Conservation (phyloP, 2,329 filamentous ascomycete genomes). For the Phialophora chinensis region DNA sequence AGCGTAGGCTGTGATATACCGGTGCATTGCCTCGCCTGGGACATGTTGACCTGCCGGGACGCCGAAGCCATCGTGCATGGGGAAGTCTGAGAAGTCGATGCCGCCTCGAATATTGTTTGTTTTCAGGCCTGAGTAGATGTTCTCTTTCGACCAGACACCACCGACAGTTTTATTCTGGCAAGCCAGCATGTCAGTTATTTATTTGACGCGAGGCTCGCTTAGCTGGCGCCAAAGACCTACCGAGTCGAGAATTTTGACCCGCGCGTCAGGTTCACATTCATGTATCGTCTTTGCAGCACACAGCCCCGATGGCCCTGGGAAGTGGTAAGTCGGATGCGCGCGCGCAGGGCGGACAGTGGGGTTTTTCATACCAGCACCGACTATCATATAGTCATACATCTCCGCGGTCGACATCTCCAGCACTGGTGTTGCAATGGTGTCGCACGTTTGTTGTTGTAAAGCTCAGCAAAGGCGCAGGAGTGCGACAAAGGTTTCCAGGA, state of each 20-base stretch:
- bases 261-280: constrained; percentile 35
- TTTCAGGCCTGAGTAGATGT: constrained; percentile 70
- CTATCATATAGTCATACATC: constrained; percentile 36
- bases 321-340: background rate
- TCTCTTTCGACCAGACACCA: constrained; percentile 72
- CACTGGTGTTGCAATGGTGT: background rate
- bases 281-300: constrained; percentile 39
- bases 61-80: constrained; percentile 65
- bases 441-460: background rate
- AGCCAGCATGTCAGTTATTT: background rate
- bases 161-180: constrained; percentile 50
- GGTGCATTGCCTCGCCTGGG: constrained; percentile 61
- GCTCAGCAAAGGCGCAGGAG: background rate
- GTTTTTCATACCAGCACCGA: constrained; percentile 32
- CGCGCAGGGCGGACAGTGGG: background rate
- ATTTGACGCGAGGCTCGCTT: background rate
- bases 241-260: constrained; percentile 33
- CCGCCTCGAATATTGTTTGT: constrained; percentile 76
- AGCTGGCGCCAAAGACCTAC: constrained; percentile 19
- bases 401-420: background rate
- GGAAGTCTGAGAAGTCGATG: constrained; percentile 76
- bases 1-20: constrained; percentile 64
- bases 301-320: constrained; percentile 34
- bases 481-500: background rate
- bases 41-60: constrained; percentile 63